These are phyloP conservation scores for Coemansia erecta DNA, from an alignment of 192 early-diverging fungal species.

Conservation along the genomic window DNA sequence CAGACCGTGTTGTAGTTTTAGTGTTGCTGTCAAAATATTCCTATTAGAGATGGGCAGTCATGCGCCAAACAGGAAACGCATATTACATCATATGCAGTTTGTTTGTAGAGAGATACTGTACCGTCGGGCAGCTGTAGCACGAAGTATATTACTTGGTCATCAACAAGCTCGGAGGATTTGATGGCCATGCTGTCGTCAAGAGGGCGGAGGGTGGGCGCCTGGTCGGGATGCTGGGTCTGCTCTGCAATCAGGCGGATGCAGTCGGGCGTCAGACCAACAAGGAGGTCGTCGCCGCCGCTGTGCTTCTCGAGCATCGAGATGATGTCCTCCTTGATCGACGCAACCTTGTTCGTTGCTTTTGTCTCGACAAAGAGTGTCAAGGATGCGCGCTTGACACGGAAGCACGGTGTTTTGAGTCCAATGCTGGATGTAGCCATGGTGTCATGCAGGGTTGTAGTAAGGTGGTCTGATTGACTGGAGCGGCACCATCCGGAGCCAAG, in stretches of 20 bases:
- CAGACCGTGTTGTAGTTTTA: too few relatives aligned
- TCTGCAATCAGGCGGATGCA: constrained; percentile 21
- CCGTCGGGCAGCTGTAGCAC: constrained; percentile 20
- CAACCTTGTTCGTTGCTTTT: constrained; percentile 10
- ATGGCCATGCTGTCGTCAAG: constrained; percentile 20
- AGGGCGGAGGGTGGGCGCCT: neutral
- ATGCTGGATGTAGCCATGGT: constrained; percentile 12
- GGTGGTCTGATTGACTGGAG: neutral
- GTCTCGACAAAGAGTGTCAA: constrained; percentile 39
- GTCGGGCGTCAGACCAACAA: constrained; percentile 8
- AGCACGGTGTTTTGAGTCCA: constrained; percentile 23
- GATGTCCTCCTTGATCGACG: constrained; percentile 19
- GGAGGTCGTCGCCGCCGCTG: constrained; percentile 13
- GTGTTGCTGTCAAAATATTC: too few relatives aligned
- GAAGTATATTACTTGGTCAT: constrained; percentile 34
- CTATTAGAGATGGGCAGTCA: neutral
- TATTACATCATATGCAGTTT: neutral
- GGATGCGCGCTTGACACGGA: constrained; percentile 37
- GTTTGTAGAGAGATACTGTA: constrained; percentile 1
- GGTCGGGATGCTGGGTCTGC: constrained; percentile 1
- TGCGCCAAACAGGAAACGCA: neutral
- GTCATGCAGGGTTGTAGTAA: too few relatives aligned
- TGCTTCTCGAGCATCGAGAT: constrained; percentile 29
- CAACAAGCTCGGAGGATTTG: constrained; percentile 11
- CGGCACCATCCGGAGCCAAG: constrained; percentile 16